Conservation (phyloP, 352 stramenopile genomes). For the Globisporangium canariense region DNA sequence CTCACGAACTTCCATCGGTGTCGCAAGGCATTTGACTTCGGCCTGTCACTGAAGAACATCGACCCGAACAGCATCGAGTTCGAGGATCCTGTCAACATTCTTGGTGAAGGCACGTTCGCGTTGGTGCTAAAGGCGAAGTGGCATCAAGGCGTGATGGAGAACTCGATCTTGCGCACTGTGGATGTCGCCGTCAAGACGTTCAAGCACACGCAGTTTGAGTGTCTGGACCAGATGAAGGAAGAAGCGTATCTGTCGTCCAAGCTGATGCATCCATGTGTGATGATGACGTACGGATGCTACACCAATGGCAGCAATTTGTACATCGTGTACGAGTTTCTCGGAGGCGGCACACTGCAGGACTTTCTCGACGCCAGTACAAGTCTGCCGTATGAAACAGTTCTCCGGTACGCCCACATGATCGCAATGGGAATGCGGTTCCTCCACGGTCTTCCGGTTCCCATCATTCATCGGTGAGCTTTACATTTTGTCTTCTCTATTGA, state of each 20-base stretch:
- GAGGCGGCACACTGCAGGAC: conserved; percentile 77
- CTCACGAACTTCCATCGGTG: conserved; percentile 75
- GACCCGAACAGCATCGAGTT: conserved; percentile 76
- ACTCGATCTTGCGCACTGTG: conserved; percentile 40
- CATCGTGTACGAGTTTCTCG: conserved; percentile 81
- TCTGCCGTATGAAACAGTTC: conserved; percentile 58
- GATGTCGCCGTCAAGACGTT: conserved; percentile 83
- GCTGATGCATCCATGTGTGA: conserved; percentile 73
- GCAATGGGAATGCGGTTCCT: conserved; percentile 81
- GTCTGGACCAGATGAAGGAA: conserved; percentile 76
- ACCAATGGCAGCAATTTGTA: conserved; percentile 77
- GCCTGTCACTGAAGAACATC: conserved; percentile 74
- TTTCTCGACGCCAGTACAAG: conserved; percentile 46
- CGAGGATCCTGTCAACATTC: conserved; percentile 69
- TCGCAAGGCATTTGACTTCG: conserved; percentile 73
- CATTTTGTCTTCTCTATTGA: not conserved
- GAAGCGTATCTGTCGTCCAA: conserved; percentile 79
- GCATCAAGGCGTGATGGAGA: conserved; percentile 50
- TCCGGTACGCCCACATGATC: conserved; percentile 79
- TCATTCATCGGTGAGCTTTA: conserved; percentile 58
- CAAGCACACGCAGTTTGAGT: conserved; percentile 74
- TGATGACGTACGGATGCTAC: conserved; percentile 85
- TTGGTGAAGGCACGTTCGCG: conserved; percentile 79
- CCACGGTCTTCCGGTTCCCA: conserved; percentile 63
- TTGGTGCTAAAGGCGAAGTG: conserved; percentile 73